Conservation (phyloP, 2,329 filamentous ascomycete genomes). For the Penicillium sp. region DNA sequence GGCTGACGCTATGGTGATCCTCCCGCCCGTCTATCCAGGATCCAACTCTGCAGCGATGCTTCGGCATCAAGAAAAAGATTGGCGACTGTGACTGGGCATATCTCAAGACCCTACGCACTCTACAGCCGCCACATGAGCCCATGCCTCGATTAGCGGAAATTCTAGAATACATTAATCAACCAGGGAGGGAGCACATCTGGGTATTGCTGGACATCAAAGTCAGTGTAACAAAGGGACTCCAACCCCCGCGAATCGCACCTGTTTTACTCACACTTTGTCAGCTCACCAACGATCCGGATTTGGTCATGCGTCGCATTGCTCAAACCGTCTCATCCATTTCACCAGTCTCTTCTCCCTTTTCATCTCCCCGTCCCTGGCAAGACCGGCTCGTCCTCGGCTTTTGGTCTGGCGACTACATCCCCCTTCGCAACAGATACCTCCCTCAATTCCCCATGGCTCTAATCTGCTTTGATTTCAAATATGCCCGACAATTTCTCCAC, state of each 20-base stretch:
- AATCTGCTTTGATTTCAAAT: constrained; percentile 43
- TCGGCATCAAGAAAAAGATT: constrained; percentile 65
- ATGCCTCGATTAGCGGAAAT: constrained; percentile 73
- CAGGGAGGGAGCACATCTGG: constrained; percentile 65
- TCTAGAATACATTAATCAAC: constrained; percentile 62
- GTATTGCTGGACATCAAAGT: constrained; percentile 85
- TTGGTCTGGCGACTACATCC: constrained; percentile 71
- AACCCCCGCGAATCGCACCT: background rate
- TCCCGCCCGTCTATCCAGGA: constrained; percentile 51
- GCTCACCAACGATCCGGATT: constrained; percentile 46
- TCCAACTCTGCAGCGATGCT: constrained; percentile 70
- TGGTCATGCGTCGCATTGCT: constrained; percentile 65
- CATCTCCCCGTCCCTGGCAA: constrained; percentile 50
- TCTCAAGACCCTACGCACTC: constrained; percentile 61
- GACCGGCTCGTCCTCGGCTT: constrained; percentile 70
- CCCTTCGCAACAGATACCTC: constrained; percentile 53
- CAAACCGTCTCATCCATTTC: constrained; percentile 54
- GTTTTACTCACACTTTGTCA: constrained; percentile 1
- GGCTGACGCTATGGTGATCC: background rate
- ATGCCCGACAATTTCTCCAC: constrained; percentile 64
- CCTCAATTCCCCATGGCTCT: constrained; percentile 34
- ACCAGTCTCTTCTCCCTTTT: constrained; percentile 44
- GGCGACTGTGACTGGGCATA: constrained; percentile 71
- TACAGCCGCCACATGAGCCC: constrained; percentile 59
- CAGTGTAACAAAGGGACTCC: background rate